phyloP scores from a whole-genome alignment of 257 asterid genomes.

The Solanum commersonii region DNA sequence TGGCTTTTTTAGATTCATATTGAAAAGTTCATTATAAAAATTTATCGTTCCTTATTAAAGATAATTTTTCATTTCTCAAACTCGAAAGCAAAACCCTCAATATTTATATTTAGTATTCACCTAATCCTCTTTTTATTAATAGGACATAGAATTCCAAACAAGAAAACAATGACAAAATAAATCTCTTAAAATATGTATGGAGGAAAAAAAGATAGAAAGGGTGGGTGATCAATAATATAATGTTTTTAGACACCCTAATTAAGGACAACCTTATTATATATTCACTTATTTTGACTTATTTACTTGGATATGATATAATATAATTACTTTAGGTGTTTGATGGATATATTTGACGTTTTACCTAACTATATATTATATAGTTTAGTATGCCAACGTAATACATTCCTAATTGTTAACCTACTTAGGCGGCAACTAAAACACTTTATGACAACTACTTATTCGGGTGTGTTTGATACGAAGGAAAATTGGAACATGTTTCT shows the following conservation, averaged over 20 bases:
- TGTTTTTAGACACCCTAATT: background rate
- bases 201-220: background rate
- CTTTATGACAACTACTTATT: background rate
- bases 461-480: rapidly evolving
- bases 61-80: background rate
- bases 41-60: background rate
- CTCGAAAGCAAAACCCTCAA: background rate
- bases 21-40: background rate
- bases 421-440: background rate
- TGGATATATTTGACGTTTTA: slow-evolving; percentile 17
- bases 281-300: background rate
- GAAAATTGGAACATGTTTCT: rapidly evolving
- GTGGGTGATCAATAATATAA: background rate
- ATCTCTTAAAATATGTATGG: background rate
- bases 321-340: background rate
- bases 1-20: too few species aligned
- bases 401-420: background rate
- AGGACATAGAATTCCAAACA: background rate
- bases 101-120: background rate
- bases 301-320: background rate
- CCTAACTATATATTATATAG: slow-evolving; percentile 12
- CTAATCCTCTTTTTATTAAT: background rate
- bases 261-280: background rate
- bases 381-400: background rate
- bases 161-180: background rate